Evolutionary conservation across 305 asterid genomes (phyloP).

Genomic region (Fraxinus baroniana): DNA sequence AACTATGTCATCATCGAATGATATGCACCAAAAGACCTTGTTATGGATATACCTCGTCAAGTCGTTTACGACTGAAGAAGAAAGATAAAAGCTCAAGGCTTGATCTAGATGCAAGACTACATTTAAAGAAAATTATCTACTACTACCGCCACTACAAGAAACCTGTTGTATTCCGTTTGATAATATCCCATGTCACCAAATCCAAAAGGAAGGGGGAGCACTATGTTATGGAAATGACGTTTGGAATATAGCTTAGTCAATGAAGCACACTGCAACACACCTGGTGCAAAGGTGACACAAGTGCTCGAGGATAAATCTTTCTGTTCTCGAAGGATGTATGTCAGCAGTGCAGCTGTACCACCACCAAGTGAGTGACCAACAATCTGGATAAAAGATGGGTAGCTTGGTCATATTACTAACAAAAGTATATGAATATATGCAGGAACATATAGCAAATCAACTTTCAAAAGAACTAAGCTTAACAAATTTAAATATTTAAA

Average conservation of each 20-base stretch:
- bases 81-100: neutral
- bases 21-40: neutral
- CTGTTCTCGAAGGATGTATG: slow-evolving; percentile 85
- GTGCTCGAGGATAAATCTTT: slow-evolving; percentile 68
- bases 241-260: neutral
- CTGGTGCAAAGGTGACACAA: slow-evolving; percentile 87
- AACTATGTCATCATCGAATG: neutral
- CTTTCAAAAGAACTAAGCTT: slow-evolving; percentile 3
- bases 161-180: neutral
- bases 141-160: neutral
- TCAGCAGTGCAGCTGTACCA: slow-evolving; percentile 87
- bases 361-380: slow-evolving; percentile 98
- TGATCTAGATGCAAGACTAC: neutral
- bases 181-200: neutral
- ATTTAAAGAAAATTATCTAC: neutral
- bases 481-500: neutral
- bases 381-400: slow-evolving; percentile 45
- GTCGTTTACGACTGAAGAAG: neutral
- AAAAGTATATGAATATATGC: neutral
- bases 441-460: neutral
- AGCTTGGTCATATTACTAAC: slow-evolving; percentile 1
- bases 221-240: neutral
- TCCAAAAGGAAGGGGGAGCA: neutral
- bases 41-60: neutral
- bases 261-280: slow-evolving; percentile 31